A percentile compares a stretch with the other conserved stretches of the same genome.
Evolutionary conservation across 495 filamentous ascomycete genomes (phyloP).

Genomic region (Achaetomiella virescens): DNA sequence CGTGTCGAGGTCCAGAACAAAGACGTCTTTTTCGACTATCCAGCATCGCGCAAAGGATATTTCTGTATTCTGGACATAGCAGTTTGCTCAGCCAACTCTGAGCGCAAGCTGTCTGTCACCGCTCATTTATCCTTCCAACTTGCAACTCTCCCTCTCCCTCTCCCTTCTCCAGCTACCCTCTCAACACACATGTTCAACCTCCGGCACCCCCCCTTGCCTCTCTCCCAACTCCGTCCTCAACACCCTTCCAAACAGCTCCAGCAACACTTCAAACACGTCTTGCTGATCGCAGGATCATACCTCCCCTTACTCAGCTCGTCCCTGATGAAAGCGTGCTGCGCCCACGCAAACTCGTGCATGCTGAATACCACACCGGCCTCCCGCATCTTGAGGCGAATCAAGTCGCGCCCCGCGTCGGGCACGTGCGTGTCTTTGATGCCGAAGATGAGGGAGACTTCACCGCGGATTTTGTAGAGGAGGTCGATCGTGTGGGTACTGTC

Average conservation of each 20-base stretch:
- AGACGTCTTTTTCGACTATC: too few relatives aligned
- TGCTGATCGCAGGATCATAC: slow-evolving; percentile 81
- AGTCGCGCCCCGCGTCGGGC: slow-evolving; percentile 73
- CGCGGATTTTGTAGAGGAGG: slow-evolving; percentile 56
- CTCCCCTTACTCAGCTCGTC: slow-evolving; percentile 90
- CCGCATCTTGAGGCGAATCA: slow-evolving; percentile 78
- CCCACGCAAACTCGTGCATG: slow-evolving; percentile 86
- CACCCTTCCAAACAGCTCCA: slow-evolving; percentile 76
- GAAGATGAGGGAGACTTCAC: slow-evolving; percentile 83
- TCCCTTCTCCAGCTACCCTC: too few relatives aligned
- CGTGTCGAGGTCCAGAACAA: too few relatives aligned
- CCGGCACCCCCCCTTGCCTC: slow-evolving; percentile 27
- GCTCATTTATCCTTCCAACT: too few relatives aligned
- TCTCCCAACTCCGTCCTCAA: slow-evolving; percentile 72
- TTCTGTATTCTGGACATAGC: too few relatives aligned
- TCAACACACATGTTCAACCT: slow-evolving; percentile 28
- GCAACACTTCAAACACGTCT: slow-evolving; percentile 88
- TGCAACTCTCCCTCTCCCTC: too few relatives aligned
- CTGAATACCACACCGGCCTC: slow-evolving; percentile 68
- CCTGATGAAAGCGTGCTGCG: slow-evolving; percentile 95
- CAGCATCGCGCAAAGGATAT: too few relatives aligned
- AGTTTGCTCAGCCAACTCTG: too few relatives aligned
- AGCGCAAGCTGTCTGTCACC: too few relatives aligned
- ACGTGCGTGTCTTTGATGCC: slow-evolving; percentile 89
- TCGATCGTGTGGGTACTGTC: slow-evolving; percentile 41